These are phyloP conservation scores for Allantophomopsis lycopodina DNA, from an alignment of 2,329 filamentous ascomycete genomes.

Conservation along the genomic window DNA sequence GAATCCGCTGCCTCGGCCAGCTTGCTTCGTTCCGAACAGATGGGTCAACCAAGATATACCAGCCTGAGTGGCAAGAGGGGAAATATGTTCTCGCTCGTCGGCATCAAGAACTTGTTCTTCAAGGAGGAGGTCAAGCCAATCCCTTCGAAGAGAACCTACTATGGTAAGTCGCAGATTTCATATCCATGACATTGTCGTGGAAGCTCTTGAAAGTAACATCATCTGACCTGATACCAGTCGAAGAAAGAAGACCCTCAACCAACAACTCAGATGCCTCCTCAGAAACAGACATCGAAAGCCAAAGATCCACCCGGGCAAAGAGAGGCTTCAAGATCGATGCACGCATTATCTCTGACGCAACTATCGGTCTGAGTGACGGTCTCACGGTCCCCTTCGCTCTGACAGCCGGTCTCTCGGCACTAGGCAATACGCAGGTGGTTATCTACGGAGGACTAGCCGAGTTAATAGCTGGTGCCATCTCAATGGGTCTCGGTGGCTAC, in stretches of 20 bases:
- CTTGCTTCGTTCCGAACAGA: too few relatives aligned
- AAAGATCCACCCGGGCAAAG: constrained; percentile 9
- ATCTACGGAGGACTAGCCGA: constrained; percentile 47
- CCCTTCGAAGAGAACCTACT: not conserved
- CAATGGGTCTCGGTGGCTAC: constrained; percentile 48
- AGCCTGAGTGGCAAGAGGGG: too few relatives aligned
- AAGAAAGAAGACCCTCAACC: not conserved
- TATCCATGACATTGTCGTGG: not conserved
- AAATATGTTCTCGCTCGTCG: constrained; percentile 10
- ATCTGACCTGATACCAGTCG: not conserved
- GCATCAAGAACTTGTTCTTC: constrained; percentile 18
- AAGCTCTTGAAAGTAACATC: not conserved
- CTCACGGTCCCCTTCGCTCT: constrained; percentile 50
- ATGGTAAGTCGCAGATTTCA: not conserved
- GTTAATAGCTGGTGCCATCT: constrained; percentile 45
- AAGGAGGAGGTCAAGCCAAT: constrained; percentile 7
- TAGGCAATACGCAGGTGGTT: constrained; percentile 36
- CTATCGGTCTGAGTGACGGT: constrained; percentile 48
- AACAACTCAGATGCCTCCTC: not conserved
- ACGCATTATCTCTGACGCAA: constrained; percentile 33
- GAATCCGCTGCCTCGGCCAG: too few relatives aligned
- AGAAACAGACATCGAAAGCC: constrained; percentile 13
- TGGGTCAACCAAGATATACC: too few relatives aligned
- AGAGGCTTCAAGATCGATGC: constrained; percentile 16
- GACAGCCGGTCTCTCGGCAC: constrained; percentile 37